Evolutionary conservation across 164 flowering plant species (phyloP).

Genomic region (Liquidambar formosana): DNA sequence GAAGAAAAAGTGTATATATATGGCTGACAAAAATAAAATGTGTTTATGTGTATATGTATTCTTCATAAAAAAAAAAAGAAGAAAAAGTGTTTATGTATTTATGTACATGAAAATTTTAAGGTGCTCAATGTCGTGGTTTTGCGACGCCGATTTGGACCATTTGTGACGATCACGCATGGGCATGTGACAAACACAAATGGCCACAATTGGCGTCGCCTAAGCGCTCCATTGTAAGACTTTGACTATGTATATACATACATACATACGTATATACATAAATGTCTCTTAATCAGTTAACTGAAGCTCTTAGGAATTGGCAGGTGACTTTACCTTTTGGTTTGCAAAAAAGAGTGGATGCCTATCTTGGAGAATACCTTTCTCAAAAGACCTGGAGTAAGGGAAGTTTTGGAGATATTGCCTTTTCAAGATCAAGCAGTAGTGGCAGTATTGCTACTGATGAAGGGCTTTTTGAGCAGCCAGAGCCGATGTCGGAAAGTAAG

Average conservation of each 20-base stretch:
- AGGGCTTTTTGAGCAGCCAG: conserved; percentile 71
- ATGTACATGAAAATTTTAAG: too few relatives aligned
- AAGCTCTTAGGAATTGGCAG: conserved; percentile 38
- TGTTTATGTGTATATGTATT: too few relatives aligned
- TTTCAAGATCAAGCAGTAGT: conserved; percentile 63
- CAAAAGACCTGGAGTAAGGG: conserved; percentile 43
- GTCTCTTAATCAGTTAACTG: conserved; percentile 8
- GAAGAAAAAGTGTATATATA: too few relatives aligned
- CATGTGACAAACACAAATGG: too few relatives aligned
- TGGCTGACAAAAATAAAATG: too few relatives aligned
- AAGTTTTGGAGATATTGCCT: conserved; percentile 27
- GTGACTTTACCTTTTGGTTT: conserved; percentile 57
- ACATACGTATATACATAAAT: neutral
- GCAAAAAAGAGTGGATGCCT: conserved; percentile 61
- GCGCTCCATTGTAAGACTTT: too few relatives aligned
- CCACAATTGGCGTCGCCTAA: too few relatives aligned
- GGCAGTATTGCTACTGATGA: conserved; percentile 64
- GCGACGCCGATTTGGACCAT: too few relatives aligned
- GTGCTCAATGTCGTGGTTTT: too few relatives aligned
- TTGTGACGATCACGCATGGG: too few relatives aligned
- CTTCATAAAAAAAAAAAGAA: too few relatives aligned
- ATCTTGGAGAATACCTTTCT: conserved; percentile 56
- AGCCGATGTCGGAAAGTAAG: conserved; percentile 43
- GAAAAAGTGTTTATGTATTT: too few relatives aligned
- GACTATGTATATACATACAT: neutral